Percentiles rank a stretch among this genome's conserved stretches.
phyloP scores from a whole-genome alignment of 371 early-diverging fungal genomes.

The Thermomucor indicae-seudaticae region DNA sequence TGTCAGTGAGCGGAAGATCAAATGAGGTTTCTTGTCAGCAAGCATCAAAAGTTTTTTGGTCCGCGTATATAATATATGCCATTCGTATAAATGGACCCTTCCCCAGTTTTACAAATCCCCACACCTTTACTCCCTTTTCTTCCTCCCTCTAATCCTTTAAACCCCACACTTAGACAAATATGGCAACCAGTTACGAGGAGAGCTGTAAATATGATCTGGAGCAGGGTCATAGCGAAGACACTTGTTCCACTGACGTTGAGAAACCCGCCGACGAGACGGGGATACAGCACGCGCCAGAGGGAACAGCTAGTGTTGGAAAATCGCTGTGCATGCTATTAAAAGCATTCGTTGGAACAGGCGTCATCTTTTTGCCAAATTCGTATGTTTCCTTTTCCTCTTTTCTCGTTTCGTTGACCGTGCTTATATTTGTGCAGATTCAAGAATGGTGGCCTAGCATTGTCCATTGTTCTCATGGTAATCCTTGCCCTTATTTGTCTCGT shows the following conservation, averaged over 20 bases:
- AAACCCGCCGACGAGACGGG: neutral
- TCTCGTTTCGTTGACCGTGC: neutral
- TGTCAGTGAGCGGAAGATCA: no score
- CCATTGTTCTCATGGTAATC: constrained; percentile 26
- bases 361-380: constrained; percentile 64
- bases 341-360: constrained; percentile 75
- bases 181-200: neutral
- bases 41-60: no score
- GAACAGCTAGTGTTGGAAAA: constrained; percentile 56
- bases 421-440: constrained; percentile 27
- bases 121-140: neutral
- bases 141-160: neutral
- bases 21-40: neutral
- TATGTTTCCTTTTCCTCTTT: constrained; percentile 13
- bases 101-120: neutral
- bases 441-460: constrained; percentile 31
- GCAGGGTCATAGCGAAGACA: neutral
- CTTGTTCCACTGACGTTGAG: neutral
- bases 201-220: constrained; percentile 1
- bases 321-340: constrained; percentile 75
- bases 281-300: constrained; percentile 20
- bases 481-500: constrained; percentile 21
- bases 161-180: neutral
- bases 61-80: neutral
- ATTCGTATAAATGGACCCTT: no score